Conservation (phyloP, 2,329 filamentous ascomycete species). For the Pestalotiopsis sp. region DNA sequence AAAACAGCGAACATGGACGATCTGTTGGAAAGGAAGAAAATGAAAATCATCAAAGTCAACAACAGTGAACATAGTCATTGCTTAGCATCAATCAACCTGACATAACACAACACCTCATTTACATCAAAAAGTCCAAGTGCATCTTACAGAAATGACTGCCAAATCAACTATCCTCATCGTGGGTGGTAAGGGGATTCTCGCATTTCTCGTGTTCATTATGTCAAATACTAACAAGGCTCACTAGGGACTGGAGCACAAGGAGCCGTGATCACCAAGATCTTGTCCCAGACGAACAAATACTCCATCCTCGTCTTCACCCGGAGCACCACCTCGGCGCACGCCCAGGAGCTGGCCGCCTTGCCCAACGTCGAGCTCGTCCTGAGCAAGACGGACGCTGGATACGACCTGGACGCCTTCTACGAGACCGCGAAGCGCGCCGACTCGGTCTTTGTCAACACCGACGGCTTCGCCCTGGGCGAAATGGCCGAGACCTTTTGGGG, state of each 20-base stretch:
- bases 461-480: constrained; percentile 1
- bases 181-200: neutral
- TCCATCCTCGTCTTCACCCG: neutral
- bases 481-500: neutral
- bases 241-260: neutral
- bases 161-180: neutral
- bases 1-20: neutral
- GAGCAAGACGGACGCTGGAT: neutral
- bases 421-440: neutral
- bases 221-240: neutral
- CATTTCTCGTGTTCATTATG: neutral
- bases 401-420: neutral
- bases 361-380: constrained; percentile 1
- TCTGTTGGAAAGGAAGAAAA: neutral
- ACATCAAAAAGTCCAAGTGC: neutral
- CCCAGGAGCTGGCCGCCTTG: neutral
- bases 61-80: neutral
- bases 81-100: neutral
- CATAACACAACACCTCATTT: neutral
- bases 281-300: neutral
- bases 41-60: neutral
- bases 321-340: neutral
- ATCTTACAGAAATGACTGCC: neutral
- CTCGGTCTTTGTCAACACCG: constrained; percentile 2
- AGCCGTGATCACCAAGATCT: neutral